Percentiles rank a stretch among this genome's conserved stretches.
These are phyloP conservation scores for Karstenula rhodostoma DNA, from an alignment of 2,329 filamentous ascomycete species.

Conservation along the genomic window DNA sequence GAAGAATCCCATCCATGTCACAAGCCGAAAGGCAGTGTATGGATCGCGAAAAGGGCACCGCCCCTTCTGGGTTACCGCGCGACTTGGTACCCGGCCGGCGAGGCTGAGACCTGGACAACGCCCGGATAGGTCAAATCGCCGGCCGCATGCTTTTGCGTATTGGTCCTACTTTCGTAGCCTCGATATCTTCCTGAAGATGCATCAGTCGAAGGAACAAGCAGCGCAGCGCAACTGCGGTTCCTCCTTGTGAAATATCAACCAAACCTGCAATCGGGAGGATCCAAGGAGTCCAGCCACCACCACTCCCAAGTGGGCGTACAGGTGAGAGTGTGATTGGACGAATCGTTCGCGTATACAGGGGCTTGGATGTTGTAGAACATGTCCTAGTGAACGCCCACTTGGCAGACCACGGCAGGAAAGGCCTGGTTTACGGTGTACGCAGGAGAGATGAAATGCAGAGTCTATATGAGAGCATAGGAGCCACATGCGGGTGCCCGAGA, in stretches of 20 bases:
- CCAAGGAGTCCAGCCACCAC: not conserved
- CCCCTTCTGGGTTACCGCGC: not conserved
- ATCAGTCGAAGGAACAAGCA: not conserved
- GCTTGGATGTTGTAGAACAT: not conserved
- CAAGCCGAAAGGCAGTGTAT: slow-evolving; percentile 2
- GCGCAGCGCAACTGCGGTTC: not conserved
- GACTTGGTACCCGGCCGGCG: slow-evolving; percentile 2
- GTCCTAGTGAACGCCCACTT: not conserved
- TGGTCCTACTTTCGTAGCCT: not conserved
- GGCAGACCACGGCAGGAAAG: not conserved
- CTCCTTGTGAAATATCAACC: not conserved
- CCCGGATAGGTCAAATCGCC: not conserved
- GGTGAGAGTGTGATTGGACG: not conserved
- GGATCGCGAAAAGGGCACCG: not conserved
- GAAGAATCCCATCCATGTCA: slow-evolving; percentile 3
- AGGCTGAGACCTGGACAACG: slow-evolving; percentile 1
- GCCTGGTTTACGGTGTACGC: not conserved
- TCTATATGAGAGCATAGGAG: not conserved
- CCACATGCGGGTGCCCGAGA: not conserved
- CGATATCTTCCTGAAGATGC: not conserved
- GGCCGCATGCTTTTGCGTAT: not conserved
- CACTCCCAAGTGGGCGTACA: not conserved
- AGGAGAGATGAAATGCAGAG: not conserved
- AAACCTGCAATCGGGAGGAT: not conserved
- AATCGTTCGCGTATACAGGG: not conserved